A percentile compares a stretch with the other conserved stretches of the same genome.
Evolutionary conservation across 2,329 filamentous ascomycete genomes (phyloP).

Genomic region (Pseudonectria buxi): DNA sequence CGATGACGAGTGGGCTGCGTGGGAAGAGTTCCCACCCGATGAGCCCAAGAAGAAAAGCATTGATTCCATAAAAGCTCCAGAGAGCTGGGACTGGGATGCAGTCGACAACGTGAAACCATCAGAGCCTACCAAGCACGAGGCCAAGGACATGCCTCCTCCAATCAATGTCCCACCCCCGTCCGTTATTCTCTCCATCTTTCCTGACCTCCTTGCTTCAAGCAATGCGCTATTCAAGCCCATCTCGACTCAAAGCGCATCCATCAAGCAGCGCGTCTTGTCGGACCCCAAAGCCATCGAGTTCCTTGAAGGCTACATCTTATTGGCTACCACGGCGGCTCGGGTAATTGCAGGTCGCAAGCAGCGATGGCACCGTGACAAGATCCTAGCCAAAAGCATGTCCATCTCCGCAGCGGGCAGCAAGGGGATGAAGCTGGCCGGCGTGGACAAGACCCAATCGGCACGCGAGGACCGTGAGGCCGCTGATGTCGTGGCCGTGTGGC

Average conservation of each 20-base stretch:
- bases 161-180: conserved; percentile 87
- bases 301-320: conserved; percentile 55
- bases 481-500: conserved; percentile 71
- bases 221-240: conserved; percentile 61
- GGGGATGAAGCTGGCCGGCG: conserved; percentile 83
- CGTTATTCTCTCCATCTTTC: conserved; percentile 70
- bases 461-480: conserved; percentile 80
- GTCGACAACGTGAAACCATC: conserved; percentile 26
- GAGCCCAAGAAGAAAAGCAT: conserved; percentile 12
- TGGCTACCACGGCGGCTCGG: conserved; percentile 64
- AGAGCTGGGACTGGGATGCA: conserved; percentile 46
- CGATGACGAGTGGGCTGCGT: conserved; percentile 45
- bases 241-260: conserved; percentile 47
- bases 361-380: conserved; percentile 85
- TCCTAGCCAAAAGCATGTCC: conserved; percentile 79
- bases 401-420: conserved; percentile 72
- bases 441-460: conserved; percentile 75
- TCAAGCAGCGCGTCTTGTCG: conserved; percentile 57
- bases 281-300: conserved; percentile 57
- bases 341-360: conserved; percentile 78
- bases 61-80: conserved; percentile 12
- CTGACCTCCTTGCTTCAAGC: conserved; percentile 60
- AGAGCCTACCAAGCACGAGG: conserved; percentile 8
- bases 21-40: conserved; percentile 36
- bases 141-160: conserved; percentile 54